Base-by-base conservation (phyloP, 2,329 filamentous ascomycete species). In the Colletotrichum endophyticum region DNA sequence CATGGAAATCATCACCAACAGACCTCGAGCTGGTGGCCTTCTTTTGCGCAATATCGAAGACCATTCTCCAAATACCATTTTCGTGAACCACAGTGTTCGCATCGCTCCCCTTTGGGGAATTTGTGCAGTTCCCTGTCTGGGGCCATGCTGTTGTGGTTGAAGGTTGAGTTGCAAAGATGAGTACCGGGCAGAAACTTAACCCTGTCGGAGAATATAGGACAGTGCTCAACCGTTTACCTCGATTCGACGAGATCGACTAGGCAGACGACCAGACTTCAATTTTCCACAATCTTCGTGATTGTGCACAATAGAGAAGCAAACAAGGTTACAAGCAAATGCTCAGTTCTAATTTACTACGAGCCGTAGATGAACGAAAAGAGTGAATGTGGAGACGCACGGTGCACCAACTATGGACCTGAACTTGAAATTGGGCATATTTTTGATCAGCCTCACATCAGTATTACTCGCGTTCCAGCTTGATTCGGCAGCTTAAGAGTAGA, bases 11-110 rank as follows among this genome's bases (percentile, higher is more conserved):
- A 53, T 22, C 16, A 39, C 12, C 63, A 13, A 76, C 84, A 77
- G 85, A 95, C 94, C 85, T 95, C 92, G 80, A 96, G 93, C 79
- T 93, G 92, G 86, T 98, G 95, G 36, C 95, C 95, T 79, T 95
- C 93, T 78, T 93, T 89, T 15, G 74, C 74, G 84, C 95, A 98
- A 83, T 95, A 98, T 78, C 93, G 92, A 74, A 93, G 90, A 5
- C 95, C 95, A 84, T 94, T 94, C 79, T 96, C 92, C 36, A 93
- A 87, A 81, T 95, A 94, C 86, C 94, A 95, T 78, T 91, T 90
- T 57, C 89, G 90, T 68, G 94, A 94, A 76, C 94, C 93, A 82
- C 95, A 98, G 80, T 91, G 89, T 44, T 91, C 88, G 79, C 91
- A 92, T 62, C 87, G 85, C 80, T 92, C 88, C 36, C 89, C 89